Evolutionary conservation across 1,284 basidiomycete genomes (phyloP), one percentile per base, ranked within the genome.

Genomic region (Tilletia walkeri): DNA sequence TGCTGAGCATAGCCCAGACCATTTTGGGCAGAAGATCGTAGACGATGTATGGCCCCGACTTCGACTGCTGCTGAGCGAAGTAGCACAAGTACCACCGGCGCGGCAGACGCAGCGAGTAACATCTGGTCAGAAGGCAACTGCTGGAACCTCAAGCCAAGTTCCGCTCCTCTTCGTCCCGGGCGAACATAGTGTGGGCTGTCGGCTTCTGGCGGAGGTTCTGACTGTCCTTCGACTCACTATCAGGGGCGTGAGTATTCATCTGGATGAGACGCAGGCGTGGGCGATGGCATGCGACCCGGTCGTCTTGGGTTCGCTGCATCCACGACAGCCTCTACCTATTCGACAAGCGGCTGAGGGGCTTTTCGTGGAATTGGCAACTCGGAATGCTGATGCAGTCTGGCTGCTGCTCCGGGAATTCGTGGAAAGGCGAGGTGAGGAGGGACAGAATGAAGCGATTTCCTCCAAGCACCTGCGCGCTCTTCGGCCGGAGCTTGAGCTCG

Each of bases 11-110:
- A 72, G 77, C 12, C 49, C 72, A 3, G 80, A 79, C 4, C 80
- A 75, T 59, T 71, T 82, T 30, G 76, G 75, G 2, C 71, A 75
- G 54, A 56, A 70, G 54, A 68, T 82, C 30, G 54, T 79, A 4
- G 69, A 77, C 24, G 77, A 83, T 16, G 80, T 73, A 10, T 80
- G 79, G 80, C 81, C 80, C 4, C 68, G 80, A 4, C 73, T 80
- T 54, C 66, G 68, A 10, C 24, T 54, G 48, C 48, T 82, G 47
- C 63, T 82, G 38, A 38, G 5, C 18, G 38, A 63, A 39, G 14
- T 63, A 9, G 34, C 59, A 18, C 59, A 63, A 5, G 18, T 14
- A 9, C 12, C 7, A 5, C 1, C 34, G 59, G 18, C 16, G 3
- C 59, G 38, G 5, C 16, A 34, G 6, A 34, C 59, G 30, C 18